Base-by-base conservation (phyloP, 345 rosid species). In the Syzygium grande region DNA sequence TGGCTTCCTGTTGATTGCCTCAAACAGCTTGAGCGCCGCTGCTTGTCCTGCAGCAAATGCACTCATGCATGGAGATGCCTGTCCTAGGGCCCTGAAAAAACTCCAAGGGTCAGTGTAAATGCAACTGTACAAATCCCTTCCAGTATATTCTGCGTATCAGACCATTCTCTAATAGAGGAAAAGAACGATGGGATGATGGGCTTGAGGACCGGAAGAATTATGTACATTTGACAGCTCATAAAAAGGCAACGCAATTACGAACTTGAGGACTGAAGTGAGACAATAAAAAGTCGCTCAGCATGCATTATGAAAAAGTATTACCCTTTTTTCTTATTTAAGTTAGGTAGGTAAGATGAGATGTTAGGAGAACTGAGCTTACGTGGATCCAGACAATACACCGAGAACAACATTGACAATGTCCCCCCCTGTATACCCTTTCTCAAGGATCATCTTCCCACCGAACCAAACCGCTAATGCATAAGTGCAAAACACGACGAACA, bases 21-120 rank as follows among this genome's bases (percentile, higher is more conserved):
- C 92, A 17, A 93, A 92, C 92, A 93, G 89, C 87, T 92, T 92
- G 52, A 87, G 90, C 9, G 93, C 93, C 41, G 92, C 94, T 34
- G 93, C 93, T 87, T 87, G 91, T 84, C 93, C 95, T 2, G 93
- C 86, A 55, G 91, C 91, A 88, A 93, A 92, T 27, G 95, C 93
- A 55, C 87, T 89, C 46, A 92, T 22, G 89, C 90, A 90, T 9
- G 92, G 91, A 49, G 93, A 89, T 87, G 92, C 86, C 88, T 92
- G 95, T 22, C 95, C 95, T 7, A 94, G 65, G 14, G 94, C 91
- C 93, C 95, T 94, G 91, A 84, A 85, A 52, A 22, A 63, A 85
- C 11, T 6, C 22, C 56, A 46, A 65, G 54, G 34, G 23, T 54
- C 58, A 54, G 58, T 54, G 27, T 43, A 46, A 58, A 86, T 63